Percentiles rank a stretch among this genome's conserved stretches.
These are phyloP conservation scores for Populus ilicifolia DNA, from an alignment of 345 rosid genomes.

Conservation along the genomic window DNA sequence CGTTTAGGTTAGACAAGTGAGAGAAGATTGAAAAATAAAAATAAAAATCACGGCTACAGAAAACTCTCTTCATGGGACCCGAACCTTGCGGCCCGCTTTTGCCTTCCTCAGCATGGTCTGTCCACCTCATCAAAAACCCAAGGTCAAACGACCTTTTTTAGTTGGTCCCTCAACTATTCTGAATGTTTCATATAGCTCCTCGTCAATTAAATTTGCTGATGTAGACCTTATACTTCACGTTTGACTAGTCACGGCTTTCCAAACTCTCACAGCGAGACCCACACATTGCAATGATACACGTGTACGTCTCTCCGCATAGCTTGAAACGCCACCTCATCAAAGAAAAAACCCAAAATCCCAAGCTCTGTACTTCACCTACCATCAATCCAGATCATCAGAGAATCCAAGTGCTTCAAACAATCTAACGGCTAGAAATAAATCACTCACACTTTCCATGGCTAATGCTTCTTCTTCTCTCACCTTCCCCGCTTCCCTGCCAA, in stretches of 20 bases:
- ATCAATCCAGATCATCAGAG: not conserved
- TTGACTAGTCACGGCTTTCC: not conserved
- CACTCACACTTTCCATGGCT: not conserved
- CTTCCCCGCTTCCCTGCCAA: not conserved
- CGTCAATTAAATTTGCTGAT: too few species aligned
- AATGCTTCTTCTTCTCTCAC: slow-evolving; percentile 3
- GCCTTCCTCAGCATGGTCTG: too few species aligned
- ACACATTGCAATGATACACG: not conserved
- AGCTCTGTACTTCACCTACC: not conserved
- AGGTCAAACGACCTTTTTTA: too few species aligned
- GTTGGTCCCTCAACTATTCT: too few species aligned
- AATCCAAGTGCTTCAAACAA: not conserved
- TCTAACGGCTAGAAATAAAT: not conserved
- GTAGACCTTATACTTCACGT: too few species aligned
- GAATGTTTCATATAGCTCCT: too few species aligned
- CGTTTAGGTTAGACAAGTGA: too few species aligned
- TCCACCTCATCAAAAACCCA: too few species aligned
- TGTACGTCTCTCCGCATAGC: not conserved
- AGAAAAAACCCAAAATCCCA: not conserved
- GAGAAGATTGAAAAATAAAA: too few species aligned
- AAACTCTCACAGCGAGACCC: not conserved
- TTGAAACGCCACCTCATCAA: not conserved
- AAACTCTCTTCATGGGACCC: too few species aligned
- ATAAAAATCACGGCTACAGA: too few species aligned
- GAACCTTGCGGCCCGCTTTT: too few species aligned